These are phyloP conservation scores for Pholiota microspora DNA, from an alignment of 768 basidiomycete genomes.

Conservation along the genomic window DNA sequence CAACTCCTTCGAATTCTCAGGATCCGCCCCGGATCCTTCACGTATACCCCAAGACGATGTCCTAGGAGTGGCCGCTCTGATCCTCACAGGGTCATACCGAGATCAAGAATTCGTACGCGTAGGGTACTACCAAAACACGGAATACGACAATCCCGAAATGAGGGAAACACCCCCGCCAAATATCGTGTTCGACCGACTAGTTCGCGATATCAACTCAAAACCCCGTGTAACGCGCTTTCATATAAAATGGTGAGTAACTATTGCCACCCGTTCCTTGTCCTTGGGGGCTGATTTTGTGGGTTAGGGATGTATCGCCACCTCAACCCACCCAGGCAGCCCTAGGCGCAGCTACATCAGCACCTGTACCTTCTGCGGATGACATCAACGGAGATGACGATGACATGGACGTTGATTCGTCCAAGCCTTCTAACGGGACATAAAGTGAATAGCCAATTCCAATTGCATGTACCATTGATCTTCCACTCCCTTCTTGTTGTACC, in stretches of 20 bases:
- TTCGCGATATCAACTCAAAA: slow-evolving; percentile 87
- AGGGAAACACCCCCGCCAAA: slow-evolving; percentile 65
- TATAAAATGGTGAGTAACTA: slow-evolving; percentile 71
- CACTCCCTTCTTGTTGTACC: background rate
- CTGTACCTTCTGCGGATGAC: slow-evolving; percentile 28
- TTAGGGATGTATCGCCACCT: slow-evolving; percentile 65
- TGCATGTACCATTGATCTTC: slow-evolving; percentile 6
- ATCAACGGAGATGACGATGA: slow-evolving; percentile 21
- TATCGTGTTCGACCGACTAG: slow-evolving; percentile 76
- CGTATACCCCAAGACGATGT: slow-evolving; percentile 89
- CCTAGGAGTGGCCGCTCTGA: slow-evolving; percentile 94
- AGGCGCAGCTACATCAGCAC: slow-evolving; percentile 26
- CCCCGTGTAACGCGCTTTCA: slow-evolving; percentile 93
- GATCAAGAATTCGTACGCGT: slow-evolving; percentile 99
- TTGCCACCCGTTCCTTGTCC: background rate
- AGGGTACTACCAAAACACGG: slow-evolving; percentile 98
- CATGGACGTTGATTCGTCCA: slow-evolving; percentile 15
- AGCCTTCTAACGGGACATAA: slow-evolving; percentile 5
- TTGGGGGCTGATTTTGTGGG: background rate
- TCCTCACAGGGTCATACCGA: slow-evolving; percentile 92
- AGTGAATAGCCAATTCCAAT: background rate
- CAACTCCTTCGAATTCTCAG: slow-evolving; percentile 97
- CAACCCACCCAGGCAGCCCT: slow-evolving; percentile 20
- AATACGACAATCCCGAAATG: slow-evolving; percentile 95
- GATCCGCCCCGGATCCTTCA: slow-evolving; percentile 76